Base-by-base conservation (phyloP, 805 yeast species). In the Saccharomycopsis amapae region DNA sequence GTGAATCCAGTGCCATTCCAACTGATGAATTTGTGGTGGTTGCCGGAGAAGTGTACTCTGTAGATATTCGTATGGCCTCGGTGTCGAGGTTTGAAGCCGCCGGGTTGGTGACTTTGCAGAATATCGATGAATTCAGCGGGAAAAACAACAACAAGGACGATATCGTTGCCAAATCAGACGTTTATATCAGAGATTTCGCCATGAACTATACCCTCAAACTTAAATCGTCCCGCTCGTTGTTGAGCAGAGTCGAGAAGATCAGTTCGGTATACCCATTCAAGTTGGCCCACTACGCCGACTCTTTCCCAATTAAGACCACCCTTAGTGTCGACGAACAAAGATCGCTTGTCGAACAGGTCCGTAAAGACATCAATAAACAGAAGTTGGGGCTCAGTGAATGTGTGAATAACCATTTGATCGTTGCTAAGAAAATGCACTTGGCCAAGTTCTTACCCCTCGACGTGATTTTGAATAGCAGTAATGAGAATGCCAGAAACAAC, bases 181-280 rank as follows among this genome's bases (percentile, higher is more conserved):
- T 88, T 40, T 86, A 71, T 62, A 75, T 85, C 48, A 78, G 98
- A 63, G 97, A 90, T 64, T 85, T 79, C 62, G 85, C 94, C n/a
- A 77, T 85, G 50, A 13, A 28, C 13, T 85, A 89, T 61, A 81
- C 76, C 48, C 73, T 90, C 59, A 87, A 81, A 59, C 69, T 90
- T 56, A 80, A 75, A 60, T 71, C 85, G 20, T 73, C 95, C 7
- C 78, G 95, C 62, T 74, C 72, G 51, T 70, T 88, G 46, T 70
- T 89, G 54, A 70, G 78, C 28, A 75, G 75, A 50, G 76, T 86
- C 54, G 96, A 88, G 64, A 77, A 75, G 55, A 68, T 75, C 40
- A 71, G 76, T 55, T 85, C 96, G 23, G 97, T 93, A 28, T 90
- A 78, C 64, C 97, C 98, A 47, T 86, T 90, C 72, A 90, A 87